Evolutionary conservation across 2,329 filamentous ascomycete genomes (phyloP).

Genomic region (Neopestalotiopsis clavispora): DNA sequence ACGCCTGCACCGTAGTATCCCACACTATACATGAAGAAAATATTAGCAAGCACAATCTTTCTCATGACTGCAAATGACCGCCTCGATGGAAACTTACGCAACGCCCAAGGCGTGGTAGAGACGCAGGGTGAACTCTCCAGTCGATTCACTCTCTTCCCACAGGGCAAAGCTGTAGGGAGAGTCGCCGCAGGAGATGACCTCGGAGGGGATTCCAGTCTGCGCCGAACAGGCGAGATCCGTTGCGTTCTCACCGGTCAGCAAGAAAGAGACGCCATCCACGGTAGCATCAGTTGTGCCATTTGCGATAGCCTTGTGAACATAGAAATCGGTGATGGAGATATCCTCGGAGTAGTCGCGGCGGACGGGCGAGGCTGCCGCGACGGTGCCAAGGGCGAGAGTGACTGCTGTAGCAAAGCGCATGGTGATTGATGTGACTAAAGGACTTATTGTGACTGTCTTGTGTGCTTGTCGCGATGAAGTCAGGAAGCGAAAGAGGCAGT

Average conservation of each 20-base stretch:
- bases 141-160: neutral
- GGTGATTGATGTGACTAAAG: neutral
- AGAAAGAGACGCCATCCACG: slow-evolving; percentile 1
- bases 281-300: neutral
- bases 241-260: neutral
- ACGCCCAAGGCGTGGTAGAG: neutral
- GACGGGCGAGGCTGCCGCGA: neutral
- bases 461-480: neutral
- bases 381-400: neutral
- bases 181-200: neutral
- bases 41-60: neutral
- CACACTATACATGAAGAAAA: neutral
- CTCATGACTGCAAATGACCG: too few relatives aligned
- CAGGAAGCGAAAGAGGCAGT: neutral
- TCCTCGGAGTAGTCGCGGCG: neutral
- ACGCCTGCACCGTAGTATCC: neutral
- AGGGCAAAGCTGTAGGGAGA: slow-evolving; percentile 1
- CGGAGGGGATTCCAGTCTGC: neutral
- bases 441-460: neutral
- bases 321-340: slow-evolving; percentile 3
- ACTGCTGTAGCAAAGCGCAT: neutral
- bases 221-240: slow-evolving; percentile 3
- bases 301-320: neutral
- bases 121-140: neutral
- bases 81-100: neutral